Conservation (phyloP, 2,329 filamentous ascomycete genomes). For the Talaromyces sp. region DNA sequence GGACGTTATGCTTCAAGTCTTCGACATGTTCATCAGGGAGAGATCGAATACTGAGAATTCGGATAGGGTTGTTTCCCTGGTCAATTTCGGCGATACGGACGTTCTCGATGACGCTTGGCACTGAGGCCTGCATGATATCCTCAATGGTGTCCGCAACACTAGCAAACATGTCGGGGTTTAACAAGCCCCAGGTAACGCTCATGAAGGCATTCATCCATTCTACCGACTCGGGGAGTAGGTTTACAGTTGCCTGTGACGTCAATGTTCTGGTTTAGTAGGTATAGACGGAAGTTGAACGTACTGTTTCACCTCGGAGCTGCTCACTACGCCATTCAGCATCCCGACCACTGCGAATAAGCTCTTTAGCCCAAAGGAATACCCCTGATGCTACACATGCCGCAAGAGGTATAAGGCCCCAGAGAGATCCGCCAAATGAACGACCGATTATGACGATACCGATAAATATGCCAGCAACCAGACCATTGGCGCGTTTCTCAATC, state of each 20-base stretch:
- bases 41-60: slow-evolving; percentile 81
- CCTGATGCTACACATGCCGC: slow-evolving; percentile 69
- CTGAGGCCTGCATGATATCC: slow-evolving; percentile 95
- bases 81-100: slow-evolving; percentile 93
- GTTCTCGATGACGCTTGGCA: slow-evolving; percentile 87
- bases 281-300: slow-evolving; percentile 32
- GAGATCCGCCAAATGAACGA: slow-evolving; percentile 71
- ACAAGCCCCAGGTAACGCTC: slow-evolving; percentile 79
- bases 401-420: slow-evolving; percentile 73
- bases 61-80: slow-evolving; percentile 85
- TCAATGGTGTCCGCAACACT: slow-evolving; percentile 87
- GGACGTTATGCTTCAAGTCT: slow-evolving; percentile 77
- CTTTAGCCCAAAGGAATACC: slow-evolving; percentile 86
- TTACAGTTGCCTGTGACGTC: slow-evolving; percentile 62
- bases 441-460: slow-evolving; percentile 72
- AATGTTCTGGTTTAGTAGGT: not conserved
- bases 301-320: slow-evolving; percentile 75
- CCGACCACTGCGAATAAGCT: slow-evolving; percentile 75
- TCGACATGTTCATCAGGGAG: slow-evolving; percentile 78
- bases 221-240: slow-evolving; percentile 87
- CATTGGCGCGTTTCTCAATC: slow-evolving; percentile 70
- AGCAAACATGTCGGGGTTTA: slow-evolving; percentile 95
- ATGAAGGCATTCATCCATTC: slow-evolving; percentile 95
- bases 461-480: slow-evolving; percentile 68
- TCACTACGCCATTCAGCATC: slow-evolving; percentile 87